Conservation (phyloP, 345 rosid species). For the Eucalyptus cloeziana region DNA sequence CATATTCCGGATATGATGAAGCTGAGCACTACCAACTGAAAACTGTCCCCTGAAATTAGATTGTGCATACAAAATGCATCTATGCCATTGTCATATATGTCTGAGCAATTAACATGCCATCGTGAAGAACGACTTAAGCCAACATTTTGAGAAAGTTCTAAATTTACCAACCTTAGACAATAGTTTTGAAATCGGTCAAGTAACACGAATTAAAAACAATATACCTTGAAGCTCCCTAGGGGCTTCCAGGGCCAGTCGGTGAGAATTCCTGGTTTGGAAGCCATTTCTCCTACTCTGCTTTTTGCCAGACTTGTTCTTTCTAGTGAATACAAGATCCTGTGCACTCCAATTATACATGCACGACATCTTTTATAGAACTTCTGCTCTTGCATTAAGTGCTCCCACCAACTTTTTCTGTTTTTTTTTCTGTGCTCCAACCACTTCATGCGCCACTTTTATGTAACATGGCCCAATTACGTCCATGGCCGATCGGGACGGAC, state of each 20-base stretch:
- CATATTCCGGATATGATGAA: neutral
- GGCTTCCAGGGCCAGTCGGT: slow-evolving; percentile 23
- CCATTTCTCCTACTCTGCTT: slow-evolving; percentile 9
- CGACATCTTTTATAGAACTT: neutral
- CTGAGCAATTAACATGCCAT: neutral
- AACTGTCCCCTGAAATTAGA: neutral
- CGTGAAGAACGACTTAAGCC: neutral
- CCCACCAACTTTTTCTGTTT: neutral
- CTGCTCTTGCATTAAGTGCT: neutral
- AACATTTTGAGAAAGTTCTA: neutral
- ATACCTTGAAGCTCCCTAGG: slow-evolving; percentile 22
- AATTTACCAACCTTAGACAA: neutral
- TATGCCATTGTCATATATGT: neutral
- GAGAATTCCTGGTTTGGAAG: slow-evolving; percentile 22
- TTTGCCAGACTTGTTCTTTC: neutral
- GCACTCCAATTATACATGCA: neutral
- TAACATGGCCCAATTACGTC: neutral
- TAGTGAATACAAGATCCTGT: neutral
- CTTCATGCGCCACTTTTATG: no score
- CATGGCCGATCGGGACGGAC: neutral
- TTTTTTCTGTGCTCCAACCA: no score
- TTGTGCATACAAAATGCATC: neutral
- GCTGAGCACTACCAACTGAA: neutral
- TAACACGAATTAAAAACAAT: neutral
- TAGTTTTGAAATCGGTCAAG: no score